Base-by-base conservation (phyloP, 139 green algal genomes). In the Desmodesmus armatus region DNA sequence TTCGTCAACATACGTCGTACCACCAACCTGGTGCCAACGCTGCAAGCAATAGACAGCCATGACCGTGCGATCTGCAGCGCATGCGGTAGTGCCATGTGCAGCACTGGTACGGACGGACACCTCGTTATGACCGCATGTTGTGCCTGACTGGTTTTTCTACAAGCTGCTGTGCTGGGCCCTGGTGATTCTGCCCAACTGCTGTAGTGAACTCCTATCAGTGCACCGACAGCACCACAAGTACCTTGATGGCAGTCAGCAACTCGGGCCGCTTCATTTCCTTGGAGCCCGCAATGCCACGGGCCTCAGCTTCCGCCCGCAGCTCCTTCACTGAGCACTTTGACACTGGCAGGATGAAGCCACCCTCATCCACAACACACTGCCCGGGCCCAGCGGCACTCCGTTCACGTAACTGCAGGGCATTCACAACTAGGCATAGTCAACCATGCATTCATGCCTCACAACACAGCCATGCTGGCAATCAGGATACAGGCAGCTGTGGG, bases 191-290 rank as follows among this genome's bases (percentile, higher is more conserved):
- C n/a, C n/a, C n/a, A n/a, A n/a, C n/a, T n/a, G n/a, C n/a, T n/a
- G n/a, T n/a, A n/a, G n/a, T n/a, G n/a, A n/a, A n/a, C n/a, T n/a
- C n/a, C n/a, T n/a, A n/a, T n/a, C n/a, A n/a, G n/a, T n/a, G n/a
- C n/a, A n/a, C n/a, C n/a, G n/a, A n/a, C n/a, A n/a, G n/a, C n/a
- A n/a, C n/a, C n/a, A n/a, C n/a, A n/a, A n/a, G n/a, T 41, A 84
- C 78, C 78, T 84, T 84, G 62, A 84, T 65, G 3, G 37, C 5
- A 47, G 66, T n/a, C 15, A 72, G 23, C 3, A 84, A 41, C 43
- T 84, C 78, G 29, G 78, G 62, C 9, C 78, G 41, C 78, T 84
- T 84, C 60, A 84, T 75, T n/a, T 53, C 78, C 9, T 47, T 63
- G 11, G 43, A 62, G 6, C 53, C 43, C 9, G 33, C 13, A 2